Evolutionary conservation across 2,329 filamentous ascomycete genomes (phyloP), one percentile per base, ranked within the genome.

Genomic region (Botryosphaeria dothidea): DNA sequence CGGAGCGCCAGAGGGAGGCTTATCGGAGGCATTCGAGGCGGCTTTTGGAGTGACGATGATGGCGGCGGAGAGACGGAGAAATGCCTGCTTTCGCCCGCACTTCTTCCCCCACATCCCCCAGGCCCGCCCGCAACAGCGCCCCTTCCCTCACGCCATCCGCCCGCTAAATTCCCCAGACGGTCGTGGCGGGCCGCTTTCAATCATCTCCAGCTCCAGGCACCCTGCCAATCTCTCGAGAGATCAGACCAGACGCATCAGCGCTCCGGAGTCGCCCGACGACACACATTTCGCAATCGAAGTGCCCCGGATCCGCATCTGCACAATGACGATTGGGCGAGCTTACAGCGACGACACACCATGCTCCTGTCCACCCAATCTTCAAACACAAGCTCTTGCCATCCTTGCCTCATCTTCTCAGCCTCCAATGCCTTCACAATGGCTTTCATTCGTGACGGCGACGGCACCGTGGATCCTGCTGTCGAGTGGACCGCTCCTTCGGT

Each of bases 1-100:
- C 60, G 48, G 48, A 54, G 60, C 36, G 34, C 60, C 60, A 54
- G 41, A 41, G 25, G 34, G 60, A 52, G 60, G 60, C 46, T 63
- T 63, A 63, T 63, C 60, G 60, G 45, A 38, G 25, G 48, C 60
- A 63, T 63, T 34, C 48, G 38, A 63, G 48, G 48, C 60, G 54
- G 54, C 54, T 58, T 29, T 46, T 43, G 54, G 52, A 29, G 54
- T 41, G 54, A 58, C 38, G 54, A 45, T 58, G 54, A 58, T 58
- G 54, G 54, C 54, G 54, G 54, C 54, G 54, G 54, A 25, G 34
- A 45, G 54, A 58, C 54, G 54, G 54, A 58, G 54, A 58, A 58
- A 45, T 58, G 54, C 54, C 54, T 58, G 54, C 25, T 58, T 58
- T 34, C 38, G 54, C n/a, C 36, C 36, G 38, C 54, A 23, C 54